Base-by-base conservation (phyloP, 139 green algal genomes). In the Picochlorum sp. region DNA sequence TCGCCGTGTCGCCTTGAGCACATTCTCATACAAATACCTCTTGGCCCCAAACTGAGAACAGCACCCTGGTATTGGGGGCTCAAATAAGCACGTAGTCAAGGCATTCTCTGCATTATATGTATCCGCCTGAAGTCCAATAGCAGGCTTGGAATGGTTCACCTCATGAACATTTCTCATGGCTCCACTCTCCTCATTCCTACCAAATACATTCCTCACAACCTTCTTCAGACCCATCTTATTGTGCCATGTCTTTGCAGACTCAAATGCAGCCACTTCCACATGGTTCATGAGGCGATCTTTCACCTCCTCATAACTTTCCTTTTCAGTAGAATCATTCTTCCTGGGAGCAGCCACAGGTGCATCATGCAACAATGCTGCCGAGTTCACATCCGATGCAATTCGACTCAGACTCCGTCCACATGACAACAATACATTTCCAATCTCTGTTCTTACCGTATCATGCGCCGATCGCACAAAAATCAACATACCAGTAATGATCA, bases 361-460 rank as follows among this genome's bases (percentile, higher is more conserved):
- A 21, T 54, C n/a, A 6, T 54, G 16, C 15, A 16, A 23, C 45
- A n/a, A 1, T 23, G 16, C n/a, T 13, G 16, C 47, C 5, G n/a
- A 10, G 15, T 54, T 21, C 16, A 54, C 47, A 54, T 54, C 47
- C 16, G 47, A 54, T 31, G 45, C 63, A 2, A 50, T 64, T 26
- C 26, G n/a, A 2, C 54, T 64, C 20, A 66, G n/a, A 6, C 24
- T 45, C 4, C 26, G 0, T 30, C 66, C 66, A 7, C 15, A 21
- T 28, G 4, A 30, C 0, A 34, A 0, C 3, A 72, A 4, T 3
- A 72, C 13, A 26, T 62, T 44, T 4, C 55, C 66, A 3, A 63
- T 44, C 23, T 49, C 8, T 18, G 38, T 41, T 28, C 66, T 45
- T 8, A 72, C n/a, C 6, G 52, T 63, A 44, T 72, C 66, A 49